Evolutionary conservation across 2,329 filamentous ascomycete species (phyloP), one percentile per base, ranked within the genome.

Genomic region (Metarhizium robertsii): DNA sequence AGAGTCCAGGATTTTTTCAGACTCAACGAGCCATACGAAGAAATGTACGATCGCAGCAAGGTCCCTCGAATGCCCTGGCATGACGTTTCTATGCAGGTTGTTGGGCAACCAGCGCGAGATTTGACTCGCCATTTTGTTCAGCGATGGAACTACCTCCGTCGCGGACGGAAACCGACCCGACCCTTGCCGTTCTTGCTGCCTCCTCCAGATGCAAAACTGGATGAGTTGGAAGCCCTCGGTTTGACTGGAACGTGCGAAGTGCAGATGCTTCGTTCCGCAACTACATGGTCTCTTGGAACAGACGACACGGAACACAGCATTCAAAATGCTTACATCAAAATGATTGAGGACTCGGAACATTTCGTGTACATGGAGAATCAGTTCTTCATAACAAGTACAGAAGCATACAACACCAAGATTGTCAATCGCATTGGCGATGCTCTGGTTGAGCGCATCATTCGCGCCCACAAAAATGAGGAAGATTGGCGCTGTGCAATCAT

Each of bases 361-460:
- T 96, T 96, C 65, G 90, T 97, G 53, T 97, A 99, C 71, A 96
- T 97, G 61, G 94, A 99, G 69, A 99, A 99, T 67, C 94, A 99
- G 67, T 99, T 97, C 73, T 99, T 95, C 75, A 88, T 99, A 69
- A 95, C 90, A 40, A 95, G 90, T 61, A 94, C 89, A 52, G 88
- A 94, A 65, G 91, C 92, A 5, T 85, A 96, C 63, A 88, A 88
- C 53, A 89, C 87, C 13, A 90, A 86, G 67, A 94, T 99, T 60
- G 82, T 90, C 68, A 99, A 99, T 70, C 85, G 86, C 61, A 96
- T 99, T 62, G 92, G 92, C 52, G 92, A 97, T 71, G 92, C 94
- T 3, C 77, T 99, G 36, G 92, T 97, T 8, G 88, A 96, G 64
- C 88, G 94, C 51, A 94, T 95, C 64, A 86, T 92, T 58, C 83